A percentile compares a stretch with the other conserved stretches of the same genome.
phyloP scores from a whole-genome alignment of 768 basidiomycete genomes.

The Imleria badia region DNA sequence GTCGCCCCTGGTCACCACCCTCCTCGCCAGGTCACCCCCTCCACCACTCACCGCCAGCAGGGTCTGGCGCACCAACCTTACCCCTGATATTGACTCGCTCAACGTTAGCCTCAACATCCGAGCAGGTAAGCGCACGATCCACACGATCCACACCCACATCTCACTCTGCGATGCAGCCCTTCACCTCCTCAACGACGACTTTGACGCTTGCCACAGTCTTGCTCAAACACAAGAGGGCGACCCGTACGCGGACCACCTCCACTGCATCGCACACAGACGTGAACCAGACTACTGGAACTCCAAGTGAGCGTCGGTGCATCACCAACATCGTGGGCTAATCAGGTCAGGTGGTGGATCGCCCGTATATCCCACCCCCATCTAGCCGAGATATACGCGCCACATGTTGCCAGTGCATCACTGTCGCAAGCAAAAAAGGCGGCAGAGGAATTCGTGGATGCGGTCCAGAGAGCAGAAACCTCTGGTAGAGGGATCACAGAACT shows the following conservation, averaged over 20 bases:
- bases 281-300: slow-evolving; percentile 23
- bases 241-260: slow-evolving; percentile 21
- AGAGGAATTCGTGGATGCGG: slow-evolving; percentile 11
- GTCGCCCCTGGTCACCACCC: slow-evolving; percentile 13
- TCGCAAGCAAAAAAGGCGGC: slow-evolving; percentile 7
- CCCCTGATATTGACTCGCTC: slow-evolving; percentile 18
- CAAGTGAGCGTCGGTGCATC: slow-evolving; percentile 3
- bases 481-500: slow-evolving; percentile 11
- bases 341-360: slow-evolving; percentile 16
- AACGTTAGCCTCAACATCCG: slow-evolving; percentile 13
- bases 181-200: slow-evolving; percentile 23
- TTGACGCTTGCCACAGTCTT: slow-evolving; percentile 18
- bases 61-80: slow-evolving; percentile 19
- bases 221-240: slow-evolving; percentile 20
- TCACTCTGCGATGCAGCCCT: slow-evolving; percentile 8
- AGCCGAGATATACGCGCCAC: slow-evolving; percentile 15
- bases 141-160: not conserved
- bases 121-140: slow-evolving; percentile 5
- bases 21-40: slow-evolving; percentile 14
- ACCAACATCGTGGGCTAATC: not conserved
- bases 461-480: slow-evolving; percentile 12
- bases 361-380: slow-evolving; percentile 19
- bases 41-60: slow-evolving; percentile 11
- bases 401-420: not conserved
- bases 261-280: slow-evolving; percentile 24